A percentile compares a stretch with the other conserved stretches of the same genome.
These are phyloP conservation scores for Suhomyces prunicola DNA, from an alignment of 805 yeast species.

Conservation along the genomic window DNA sequence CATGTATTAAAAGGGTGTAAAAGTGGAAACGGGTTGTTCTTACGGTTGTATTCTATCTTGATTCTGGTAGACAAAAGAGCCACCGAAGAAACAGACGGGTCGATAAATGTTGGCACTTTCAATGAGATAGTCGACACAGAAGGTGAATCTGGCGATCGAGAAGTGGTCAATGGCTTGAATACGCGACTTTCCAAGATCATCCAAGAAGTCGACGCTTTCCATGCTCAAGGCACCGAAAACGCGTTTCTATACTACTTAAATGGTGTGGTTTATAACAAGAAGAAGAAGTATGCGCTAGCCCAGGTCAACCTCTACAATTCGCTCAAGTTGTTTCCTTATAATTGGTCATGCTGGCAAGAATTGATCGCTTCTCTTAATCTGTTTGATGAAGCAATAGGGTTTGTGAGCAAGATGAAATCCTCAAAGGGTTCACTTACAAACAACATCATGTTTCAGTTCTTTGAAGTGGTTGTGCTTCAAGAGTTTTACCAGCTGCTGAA, in stretches of 20 bases:
- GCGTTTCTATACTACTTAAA: constrained; percentile 67
- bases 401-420: constrained; percentile 37
- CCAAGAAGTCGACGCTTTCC: constrained; percentile 38
- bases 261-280: constrained; percentile 65
- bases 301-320: constrained; percentile 60
- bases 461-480: constrained; percentile 65
- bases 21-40: constrained; percentile 54
- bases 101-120: constrained; percentile 41
- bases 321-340: constrained; percentile 67
- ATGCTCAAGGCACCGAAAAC: constrained; percentile 27
- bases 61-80: constrained; percentile 74
- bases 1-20: constrained; percentile 50
- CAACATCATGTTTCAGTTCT: constrained; percentile 46
- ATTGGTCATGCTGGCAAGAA: constrained; percentile 95
- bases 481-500: constrained; percentile 72
- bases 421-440: constrained; percentile 30
- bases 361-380: constrained; percentile 58
- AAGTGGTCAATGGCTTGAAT: constrained; percentile 20
- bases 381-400: constrained; percentile 54
- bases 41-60: constrained; percentile 65
- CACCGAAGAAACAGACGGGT: constrained; percentile 70
- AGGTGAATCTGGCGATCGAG: constrained; percentile 7
- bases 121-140: constrained; percentile 18
- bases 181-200: constrained; percentile 31
- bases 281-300: constrained; percentile 60